phyloP scores from a whole-genome alignment of 2,329 filamentous ascomycete genomes.

The Pseudopyrenochaeta lycopersici region DNA sequence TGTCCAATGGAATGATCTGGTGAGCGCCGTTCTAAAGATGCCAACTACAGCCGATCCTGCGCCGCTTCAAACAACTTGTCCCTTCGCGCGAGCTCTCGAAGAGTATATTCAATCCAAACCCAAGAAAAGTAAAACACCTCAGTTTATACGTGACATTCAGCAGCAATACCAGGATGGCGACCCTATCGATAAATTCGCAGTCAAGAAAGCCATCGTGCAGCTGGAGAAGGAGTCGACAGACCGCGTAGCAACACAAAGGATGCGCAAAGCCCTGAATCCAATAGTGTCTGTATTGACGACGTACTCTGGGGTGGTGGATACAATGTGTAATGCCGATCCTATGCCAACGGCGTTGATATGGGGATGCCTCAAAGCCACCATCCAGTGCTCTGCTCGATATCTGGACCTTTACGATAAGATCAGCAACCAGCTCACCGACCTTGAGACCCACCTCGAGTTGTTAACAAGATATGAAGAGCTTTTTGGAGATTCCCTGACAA shows the following conservation, averaged over 20 bases:
- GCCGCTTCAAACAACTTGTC: neutral
- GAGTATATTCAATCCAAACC: conserved; percentile 2
- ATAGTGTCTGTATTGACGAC: conserved; percentile 1
- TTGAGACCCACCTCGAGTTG: neutral
- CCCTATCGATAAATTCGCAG: neutral
- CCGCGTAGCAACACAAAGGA: conserved; percentile 1
- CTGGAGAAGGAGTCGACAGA: conserved; percentile 1
- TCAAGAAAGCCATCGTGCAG: conserved; percentile 1
- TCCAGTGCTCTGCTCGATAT: neutral
- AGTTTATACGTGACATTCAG: conserved; percentile 4
- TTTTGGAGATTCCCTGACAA: neutral
- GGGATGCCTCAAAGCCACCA: conserved; percentile 1
- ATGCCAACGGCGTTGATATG: conserved; percentile 7
- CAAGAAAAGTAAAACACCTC: conserved; percentile 3
- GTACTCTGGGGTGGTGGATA: neutral
- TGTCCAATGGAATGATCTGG: neutral
- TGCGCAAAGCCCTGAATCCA: conserved; percentile 4
- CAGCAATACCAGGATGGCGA: conserved; percentile 1
- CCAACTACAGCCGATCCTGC: neutral
- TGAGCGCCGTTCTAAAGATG: neutral
- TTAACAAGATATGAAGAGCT: conserved; percentile 1
- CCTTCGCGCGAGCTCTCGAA: conserved; percentile 1
- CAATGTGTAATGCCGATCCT: conserved; percentile 1
- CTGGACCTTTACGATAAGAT: conserved; percentile 4
- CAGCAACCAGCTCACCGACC: neutral